Evolutionary conservation across 257 asterid genomes (phyloP), one percentile per base, ranked within the genome.

Genomic region (Solanum infundibuliforme): DNA sequence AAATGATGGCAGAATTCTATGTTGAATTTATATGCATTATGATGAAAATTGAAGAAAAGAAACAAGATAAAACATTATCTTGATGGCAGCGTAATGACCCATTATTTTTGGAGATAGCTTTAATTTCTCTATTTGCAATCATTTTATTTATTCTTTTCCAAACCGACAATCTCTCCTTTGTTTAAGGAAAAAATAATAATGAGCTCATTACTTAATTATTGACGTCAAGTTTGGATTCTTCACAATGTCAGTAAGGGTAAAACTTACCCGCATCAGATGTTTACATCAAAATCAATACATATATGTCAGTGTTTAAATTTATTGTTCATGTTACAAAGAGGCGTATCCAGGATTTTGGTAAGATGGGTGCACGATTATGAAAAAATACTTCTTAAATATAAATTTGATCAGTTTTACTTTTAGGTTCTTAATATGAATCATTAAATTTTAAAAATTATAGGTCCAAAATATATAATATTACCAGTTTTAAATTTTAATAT

Each of bases 1-100:
- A 27, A 46, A 81, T 46, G 41, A 81, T 81, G 85, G 68, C 68
- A 81, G 31, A 43, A 29, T 46, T 81, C 41, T 81, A 16, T 29
- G 85, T 81, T 46, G 66, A 79, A 43, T 81, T 29, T 31, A 29
- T 69, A 69, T 7, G 27, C 29, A 29, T 46, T 46, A 81, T 46
- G 29, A 81, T 81, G 85, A n/a, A 81, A 38, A 46, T 43, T 43
- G 52, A 43, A 43, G 52, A 43, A n/a, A 77, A 77, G 7, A 20
- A 75, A 77, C 65, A 77, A 39, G 2, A 46, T 27, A 81, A 81
- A 81, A 46, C 27, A 79, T 14, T 41, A 25, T 25, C 25, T 43
- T 43, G 27, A 79, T 79, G 66, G 16, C 38, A 43, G 27, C 3
- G 66, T 4, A 77, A 43, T 79, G 66, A 43, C 16, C 84, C 84